phyloP scores from a whole-genome alignment of 768 basidiomycete species.

The Cystofilobasidium ferigula region DNA sequence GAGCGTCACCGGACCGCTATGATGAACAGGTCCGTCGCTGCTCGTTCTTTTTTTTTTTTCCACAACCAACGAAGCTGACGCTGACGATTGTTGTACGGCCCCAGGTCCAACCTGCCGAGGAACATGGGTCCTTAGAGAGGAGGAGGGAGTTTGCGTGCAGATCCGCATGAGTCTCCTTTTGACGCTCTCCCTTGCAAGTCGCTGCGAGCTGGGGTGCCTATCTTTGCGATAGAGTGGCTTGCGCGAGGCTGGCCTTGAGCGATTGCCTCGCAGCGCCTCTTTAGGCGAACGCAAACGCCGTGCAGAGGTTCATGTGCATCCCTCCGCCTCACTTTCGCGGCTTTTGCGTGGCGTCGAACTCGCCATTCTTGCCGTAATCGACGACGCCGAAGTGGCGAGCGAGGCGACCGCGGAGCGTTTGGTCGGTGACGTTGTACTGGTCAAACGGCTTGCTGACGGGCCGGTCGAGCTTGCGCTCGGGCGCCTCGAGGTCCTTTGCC shows the following conservation, averaged over 20 bases:
- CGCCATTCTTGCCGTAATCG: background rate
- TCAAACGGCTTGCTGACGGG: conserved; percentile 5
- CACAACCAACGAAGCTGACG: background rate
- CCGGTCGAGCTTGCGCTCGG: conserved; percentile 2
- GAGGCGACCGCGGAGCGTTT: background rate
- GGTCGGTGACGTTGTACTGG: conserved; percentile 1
- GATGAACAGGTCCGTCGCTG: conserved; percentile 45
- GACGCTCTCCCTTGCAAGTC: too few relatives aligned
- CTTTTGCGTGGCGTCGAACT: too few relatives aligned
- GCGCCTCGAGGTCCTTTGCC: background rate
- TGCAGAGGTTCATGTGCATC: too few relatives aligned
- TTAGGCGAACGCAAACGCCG: too few relatives aligned
- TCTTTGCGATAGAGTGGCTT: too few relatives aligned
- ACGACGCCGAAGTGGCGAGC: conserved; percentile 18
- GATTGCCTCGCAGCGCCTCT: too few relatives aligned
- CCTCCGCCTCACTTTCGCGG: too few relatives aligned
- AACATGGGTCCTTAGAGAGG: background rate
- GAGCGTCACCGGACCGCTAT: conserved; percentile 58
- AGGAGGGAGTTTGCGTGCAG: too few relatives aligned
- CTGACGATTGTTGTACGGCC: background rate
- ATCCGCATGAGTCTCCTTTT: too few relatives aligned
- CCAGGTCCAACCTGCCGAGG: background rate
- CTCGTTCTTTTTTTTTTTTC: background rate
- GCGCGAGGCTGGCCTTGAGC: too few relatives aligned
- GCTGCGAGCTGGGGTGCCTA: too few relatives aligned